A percentile compares a stretch with the other conserved stretches of the same genome.
These are phyloP conservation scores for Fraxinus quadrangulata DNA, from an alignment of 257 asterid genomes.

Conservation along the genomic window DNA sequence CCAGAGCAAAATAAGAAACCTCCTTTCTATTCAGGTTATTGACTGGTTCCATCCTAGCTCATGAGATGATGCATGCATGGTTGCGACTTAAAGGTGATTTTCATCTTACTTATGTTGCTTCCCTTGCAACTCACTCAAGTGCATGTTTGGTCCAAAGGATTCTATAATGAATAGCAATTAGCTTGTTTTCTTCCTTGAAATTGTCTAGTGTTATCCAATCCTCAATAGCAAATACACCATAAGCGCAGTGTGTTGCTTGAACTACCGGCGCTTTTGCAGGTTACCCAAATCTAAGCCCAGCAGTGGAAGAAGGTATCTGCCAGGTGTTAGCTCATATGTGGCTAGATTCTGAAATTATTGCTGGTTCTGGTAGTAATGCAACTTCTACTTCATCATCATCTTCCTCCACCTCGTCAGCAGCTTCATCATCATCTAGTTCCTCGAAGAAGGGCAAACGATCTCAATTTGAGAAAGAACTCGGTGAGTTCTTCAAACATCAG, in stretches of 20 bases:
- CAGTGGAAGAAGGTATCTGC: constrained; percentile 95
- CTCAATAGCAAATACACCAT: not conserved
- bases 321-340: constrained; percentile 96
- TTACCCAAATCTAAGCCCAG: constrained; percentile 65
- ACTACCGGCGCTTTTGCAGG: constrained; percentile 39
- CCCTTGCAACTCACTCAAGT: not conserved
- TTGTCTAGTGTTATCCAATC: not conserved
- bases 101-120: not conserved
- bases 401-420: constrained; percentile 44
- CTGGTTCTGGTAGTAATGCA: constrained; percentile 56
- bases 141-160: too few species aligned
- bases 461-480: constrained; percentile 78
- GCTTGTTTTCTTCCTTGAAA: not conserved
- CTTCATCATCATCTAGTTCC: constrained; percentile 56
- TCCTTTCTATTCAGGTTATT: constrained; percentile 50
- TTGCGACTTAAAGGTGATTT: constrained; percentile 80
- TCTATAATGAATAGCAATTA: not conserved
- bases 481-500: constrained; percentile 78
- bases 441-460: constrained; percentile 92
- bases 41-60: constrained; percentile 96
- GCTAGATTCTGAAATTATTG: constrained; percentile 79
- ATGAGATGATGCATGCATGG: constrained; percentile 99
- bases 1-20: not conserved
- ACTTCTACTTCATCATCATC: constrained; percentile 62
- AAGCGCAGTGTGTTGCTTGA: not conserved